These are phyloP conservation scores for Citrus medica DNA, from an alignment of 345 rosid species.

Conservation along the genomic window DNA sequence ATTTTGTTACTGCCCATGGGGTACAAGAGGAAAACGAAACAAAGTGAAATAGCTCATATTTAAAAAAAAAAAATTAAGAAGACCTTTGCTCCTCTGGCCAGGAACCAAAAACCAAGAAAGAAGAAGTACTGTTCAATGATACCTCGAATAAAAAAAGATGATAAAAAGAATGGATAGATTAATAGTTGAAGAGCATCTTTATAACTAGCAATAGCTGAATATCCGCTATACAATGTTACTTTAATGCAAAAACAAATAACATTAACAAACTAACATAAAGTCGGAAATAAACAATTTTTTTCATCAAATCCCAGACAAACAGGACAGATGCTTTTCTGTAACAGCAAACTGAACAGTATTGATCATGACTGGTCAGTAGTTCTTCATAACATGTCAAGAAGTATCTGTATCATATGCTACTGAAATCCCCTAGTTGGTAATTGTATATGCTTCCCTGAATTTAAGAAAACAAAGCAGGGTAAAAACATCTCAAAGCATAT, in stretches of 20 bases:
- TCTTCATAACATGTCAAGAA: slow-evolving; percentile 15
- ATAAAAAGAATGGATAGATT: neutral
- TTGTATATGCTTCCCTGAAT: slow-evolving; percentile 3
- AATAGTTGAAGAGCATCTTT: neutral
- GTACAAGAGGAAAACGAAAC: neutral
- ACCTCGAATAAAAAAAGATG: neutral
- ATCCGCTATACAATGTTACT: neutral
- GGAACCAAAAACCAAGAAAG: neutral
- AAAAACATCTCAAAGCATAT: neutral
- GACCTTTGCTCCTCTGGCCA: neutral
- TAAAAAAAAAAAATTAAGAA: no score
- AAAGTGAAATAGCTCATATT: neutral
- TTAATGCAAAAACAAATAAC: neutral
- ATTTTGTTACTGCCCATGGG: neutral
- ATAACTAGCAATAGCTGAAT: neutral
- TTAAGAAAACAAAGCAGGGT: neutral
- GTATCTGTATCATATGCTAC: slow-evolving; percentile 5
- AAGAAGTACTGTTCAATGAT: neutral
- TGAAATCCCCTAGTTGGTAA: slow-evolving; percentile 8
- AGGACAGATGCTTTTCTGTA: neutral
- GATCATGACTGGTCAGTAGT: slow-evolving; percentile 2
- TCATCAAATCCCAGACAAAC: slow-evolving; percentile 4
- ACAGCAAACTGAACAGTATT: slow-evolving; percentile 2
- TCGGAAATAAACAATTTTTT: neutral
- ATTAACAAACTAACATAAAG: neutral